Base-by-base conservation (phyloP, 2,329 filamentous ascomycete species). In the Scedosporium aurantiacum region DNA sequence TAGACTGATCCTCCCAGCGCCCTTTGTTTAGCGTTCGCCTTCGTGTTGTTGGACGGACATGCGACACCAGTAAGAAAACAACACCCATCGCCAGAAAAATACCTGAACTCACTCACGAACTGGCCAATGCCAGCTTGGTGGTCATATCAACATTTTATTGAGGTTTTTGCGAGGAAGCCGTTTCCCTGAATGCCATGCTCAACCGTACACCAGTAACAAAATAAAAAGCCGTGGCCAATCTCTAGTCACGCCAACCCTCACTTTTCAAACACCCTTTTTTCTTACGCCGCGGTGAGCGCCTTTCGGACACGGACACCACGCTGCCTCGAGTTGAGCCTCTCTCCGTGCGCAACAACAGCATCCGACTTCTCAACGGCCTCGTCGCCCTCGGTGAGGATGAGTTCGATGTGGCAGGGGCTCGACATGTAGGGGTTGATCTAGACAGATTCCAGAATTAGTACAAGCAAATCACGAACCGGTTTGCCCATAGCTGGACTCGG, bases 381-480 rank as follows among this genome's bases (percentile, higher is more conserved):
- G 75, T 95, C 89, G 73, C 84, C 91, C 86, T 99, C 95, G 75
- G 93, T 96, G 72, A 99, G 87, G 86, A 99, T 99, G 74, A 99
- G 84, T 85, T 99, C 95, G 79, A 99, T 96, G 88, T 99, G 94
- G 90, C 93, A 99, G 71, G 94, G 94, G 88, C 96, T 96, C 71
- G 92, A 97, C 95, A 99, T 97, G 87, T 97, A 99, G 67, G 94
- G 94, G 88, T 99, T 99, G 84, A 99, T 99, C 92, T 97, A 65
- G 50, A 60, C 50, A 18, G 32, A 27, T 5, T 14, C 21, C 18
- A 10, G 23, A 43, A 55, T 55, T 55, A 55, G 50, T 16, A 55
- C 50, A 21, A 18, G 6, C 1, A 3, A 28, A 4, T n/a, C 50
- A 6, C 12, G 23, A 27, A 27, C n/a, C 2, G n/a, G 2, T 55